Evolutionary conservation across 1,284 basidiomycete species (phyloP).

Genomic region (Pyrrhoderma noxium): DNA sequence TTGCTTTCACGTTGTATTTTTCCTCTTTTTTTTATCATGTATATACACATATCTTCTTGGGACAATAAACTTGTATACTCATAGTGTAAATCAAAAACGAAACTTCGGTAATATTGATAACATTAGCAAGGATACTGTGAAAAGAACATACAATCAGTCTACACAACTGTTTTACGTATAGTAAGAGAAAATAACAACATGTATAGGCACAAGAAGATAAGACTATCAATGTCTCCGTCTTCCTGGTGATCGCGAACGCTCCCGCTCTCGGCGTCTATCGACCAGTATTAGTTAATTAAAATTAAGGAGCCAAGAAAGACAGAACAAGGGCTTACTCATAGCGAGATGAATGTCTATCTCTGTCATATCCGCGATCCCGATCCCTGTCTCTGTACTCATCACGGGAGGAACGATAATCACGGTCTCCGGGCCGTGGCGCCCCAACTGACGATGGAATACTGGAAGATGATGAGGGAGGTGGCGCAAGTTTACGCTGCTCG

Average conservation of each 20-base stretch:
- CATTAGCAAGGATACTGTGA: too few relatives aligned
- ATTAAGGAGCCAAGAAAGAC: background rate
- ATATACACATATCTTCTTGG: too few relatives aligned
- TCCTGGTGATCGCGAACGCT: constrained; percentile 68
- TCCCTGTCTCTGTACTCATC: constrained; percentile 55
- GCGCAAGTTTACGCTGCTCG: constrained; percentile 69
- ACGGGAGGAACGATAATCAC: constrained; percentile 48
- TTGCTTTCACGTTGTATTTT: too few relatives aligned
- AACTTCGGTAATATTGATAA: too few relatives aligned
- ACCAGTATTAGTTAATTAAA: background rate
- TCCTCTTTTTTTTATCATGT: too few relatives aligned
- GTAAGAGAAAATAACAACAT: background rate
- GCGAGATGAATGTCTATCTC: constrained; percentile 49
- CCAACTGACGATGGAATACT: constrained; percentile 32
- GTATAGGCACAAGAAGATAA: background rate
- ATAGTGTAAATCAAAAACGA: too few relatives aligned
- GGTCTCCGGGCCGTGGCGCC: constrained; percentile 23
- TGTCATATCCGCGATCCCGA: constrained; percentile 56
- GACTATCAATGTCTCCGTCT: constrained; percentile 53
- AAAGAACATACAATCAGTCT: background rate
- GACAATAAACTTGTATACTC: too few relatives aligned
- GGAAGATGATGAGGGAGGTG: constrained; percentile 28
- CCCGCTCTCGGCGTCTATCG: constrained; percentile 57
- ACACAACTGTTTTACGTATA: constrained; percentile 1
- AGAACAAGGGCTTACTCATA: constrained; percentile 54